Percentiles rank a stretch among this genome's conserved stretches.
These are phyloP conservation scores for Inonotus hispidus DNA, from an alignment of 1,284 basidiomycete species.

Conservation along the genomic window DNA sequence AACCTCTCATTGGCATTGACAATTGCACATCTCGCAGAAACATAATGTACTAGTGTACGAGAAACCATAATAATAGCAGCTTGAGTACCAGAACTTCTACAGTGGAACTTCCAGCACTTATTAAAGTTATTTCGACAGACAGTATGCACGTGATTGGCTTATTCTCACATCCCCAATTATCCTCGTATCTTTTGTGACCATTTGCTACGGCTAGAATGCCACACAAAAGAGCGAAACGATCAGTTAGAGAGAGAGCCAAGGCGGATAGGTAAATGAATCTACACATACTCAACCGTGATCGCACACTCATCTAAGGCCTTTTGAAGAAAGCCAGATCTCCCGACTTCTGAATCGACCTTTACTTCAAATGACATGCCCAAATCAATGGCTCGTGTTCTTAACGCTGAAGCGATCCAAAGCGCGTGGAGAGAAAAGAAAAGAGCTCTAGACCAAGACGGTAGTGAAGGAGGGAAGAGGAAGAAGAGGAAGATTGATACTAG, in stretches of 20 bases:
- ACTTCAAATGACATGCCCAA: conserved; percentile 54
- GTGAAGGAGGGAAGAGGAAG: conserved; percentile 27
- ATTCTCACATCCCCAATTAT: no score
- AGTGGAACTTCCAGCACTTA: no score
- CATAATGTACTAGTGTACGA: not conserved
- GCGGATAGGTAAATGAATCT: conserved; percentile 7
- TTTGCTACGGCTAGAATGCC: conserved; percentile 22
- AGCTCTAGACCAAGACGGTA: conserved; percentile 30
- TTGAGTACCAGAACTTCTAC: no score
- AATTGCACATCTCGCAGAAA: not conserved
- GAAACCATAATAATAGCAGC: not conserved
- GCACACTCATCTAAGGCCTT: not conserved
- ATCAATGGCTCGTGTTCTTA: conserved; percentile 53
- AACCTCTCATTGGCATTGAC: not conserved
- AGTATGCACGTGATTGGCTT: not conserved
- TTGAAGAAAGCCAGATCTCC: conserved; percentile 30
- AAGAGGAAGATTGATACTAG: conserved; percentile 30
- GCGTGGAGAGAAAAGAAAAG: conserved; percentile 50
- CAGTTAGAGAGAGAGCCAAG: conserved; percentile 17
- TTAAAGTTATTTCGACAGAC: no score
- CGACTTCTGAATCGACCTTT: conserved; percentile 34
- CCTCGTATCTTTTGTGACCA: no score
- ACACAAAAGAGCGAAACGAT: conserved; percentile 23
- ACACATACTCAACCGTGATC: not conserved
- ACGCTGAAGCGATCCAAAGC: conserved; percentile 52